A percentile compares a stretch with the other conserved stretches of the same genome.
phyloP scores from a whole-genome alignment of 164 flowering plant genomes.

The Litsea cubeba region DNA sequence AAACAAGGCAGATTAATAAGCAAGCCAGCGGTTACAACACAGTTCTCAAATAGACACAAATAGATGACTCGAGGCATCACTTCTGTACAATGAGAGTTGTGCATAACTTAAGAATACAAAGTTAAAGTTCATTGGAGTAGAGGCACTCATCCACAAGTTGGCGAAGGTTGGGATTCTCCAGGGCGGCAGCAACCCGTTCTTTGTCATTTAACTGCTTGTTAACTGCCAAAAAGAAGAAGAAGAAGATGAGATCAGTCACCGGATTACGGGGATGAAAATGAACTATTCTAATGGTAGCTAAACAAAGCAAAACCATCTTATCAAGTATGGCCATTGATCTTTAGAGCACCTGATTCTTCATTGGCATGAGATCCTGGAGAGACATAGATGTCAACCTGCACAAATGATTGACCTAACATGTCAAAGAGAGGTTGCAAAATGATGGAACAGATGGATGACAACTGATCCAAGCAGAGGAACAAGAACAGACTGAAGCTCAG shows the following conservation, averaged over 20 bases:
- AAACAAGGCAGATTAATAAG: no score
- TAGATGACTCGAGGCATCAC: no score
- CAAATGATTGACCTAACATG: background rate
- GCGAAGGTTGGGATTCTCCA: conserved; percentile 91
- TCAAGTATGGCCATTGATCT: background rate
- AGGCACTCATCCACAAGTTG: conserved; percentile 93
- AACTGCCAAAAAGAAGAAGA: conserved; percentile 37
- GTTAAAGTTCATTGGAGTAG: conserved; percentile 53
- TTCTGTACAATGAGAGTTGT: no score
- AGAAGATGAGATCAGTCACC: background rate
- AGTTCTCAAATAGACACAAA: no score
- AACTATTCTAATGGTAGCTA: background rate
- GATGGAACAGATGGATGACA: background rate
- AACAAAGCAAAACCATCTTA: background rate
- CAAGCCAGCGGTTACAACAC: no score
- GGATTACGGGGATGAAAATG: background rate
- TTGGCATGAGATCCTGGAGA: conserved; percentile 82
- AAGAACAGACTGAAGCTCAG: no score
- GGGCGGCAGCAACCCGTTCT: conserved; percentile 90
- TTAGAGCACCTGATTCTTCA: conserved; percentile 58
- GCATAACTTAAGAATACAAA: background rate
- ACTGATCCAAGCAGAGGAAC: no score
- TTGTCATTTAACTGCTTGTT: conserved; percentile 93
- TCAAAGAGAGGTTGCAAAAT: background rate
- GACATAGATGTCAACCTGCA: conserved; percentile 74